Conservation (phyloP, 2,329 filamentous ascomycete species). For the Monilinia fructicola region DNA sequence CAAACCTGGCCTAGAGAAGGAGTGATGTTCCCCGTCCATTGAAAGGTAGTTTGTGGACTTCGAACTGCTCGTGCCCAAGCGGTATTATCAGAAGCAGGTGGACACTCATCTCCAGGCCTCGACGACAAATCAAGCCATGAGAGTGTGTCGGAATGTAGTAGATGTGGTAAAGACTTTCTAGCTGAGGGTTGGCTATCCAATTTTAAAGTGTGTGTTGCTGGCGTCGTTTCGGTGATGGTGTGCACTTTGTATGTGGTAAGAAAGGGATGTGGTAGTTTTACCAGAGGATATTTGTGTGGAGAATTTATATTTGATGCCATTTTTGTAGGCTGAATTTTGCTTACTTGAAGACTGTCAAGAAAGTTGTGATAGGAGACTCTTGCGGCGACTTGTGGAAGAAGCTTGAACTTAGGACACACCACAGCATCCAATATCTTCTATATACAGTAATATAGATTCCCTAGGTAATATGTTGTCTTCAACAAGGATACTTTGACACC, state of each 20-base stretch:
- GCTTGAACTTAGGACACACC: background rate
- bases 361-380: background rate
- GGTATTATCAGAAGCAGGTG: slow-evolving; percentile 42
- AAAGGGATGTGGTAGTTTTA: slow-evolving; percentile 31
- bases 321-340: background rate
- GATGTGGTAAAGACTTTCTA: slow-evolving; percentile 28
- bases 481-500: slow-evolving; percentile 5
- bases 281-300: slow-evolving; percentile 27
- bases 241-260: slow-evolving; percentile 31
- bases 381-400: background rate
- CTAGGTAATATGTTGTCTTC: background rate
- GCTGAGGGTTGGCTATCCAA: slow-evolving; percentile 24
- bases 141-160: slow-evolving; percentile 39
- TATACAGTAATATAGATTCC: background rate
- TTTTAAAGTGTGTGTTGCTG: slow-evolving; percentile 25
- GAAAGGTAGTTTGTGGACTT: slow-evolving; percentile 39
- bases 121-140: slow-evolving; percentile 36
- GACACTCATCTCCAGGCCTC: slow-evolving; percentile 29
- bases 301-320: slow-evolving; percentile 4
- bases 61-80: slow-evolving; percentile 41
- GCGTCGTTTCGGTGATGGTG: slow-evolving; percentile 23
- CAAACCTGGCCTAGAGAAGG: slow-evolving; percentile 44
- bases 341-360: background rate
- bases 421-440: background rate
- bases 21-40: slow-evolving; percentile 39